Evolutionary conservation across 2,329 filamentous ascomycete genomes (phyloP), one percentile per base, ranked within the genome.

Genomic region (Bertia moriformis): DNA sequence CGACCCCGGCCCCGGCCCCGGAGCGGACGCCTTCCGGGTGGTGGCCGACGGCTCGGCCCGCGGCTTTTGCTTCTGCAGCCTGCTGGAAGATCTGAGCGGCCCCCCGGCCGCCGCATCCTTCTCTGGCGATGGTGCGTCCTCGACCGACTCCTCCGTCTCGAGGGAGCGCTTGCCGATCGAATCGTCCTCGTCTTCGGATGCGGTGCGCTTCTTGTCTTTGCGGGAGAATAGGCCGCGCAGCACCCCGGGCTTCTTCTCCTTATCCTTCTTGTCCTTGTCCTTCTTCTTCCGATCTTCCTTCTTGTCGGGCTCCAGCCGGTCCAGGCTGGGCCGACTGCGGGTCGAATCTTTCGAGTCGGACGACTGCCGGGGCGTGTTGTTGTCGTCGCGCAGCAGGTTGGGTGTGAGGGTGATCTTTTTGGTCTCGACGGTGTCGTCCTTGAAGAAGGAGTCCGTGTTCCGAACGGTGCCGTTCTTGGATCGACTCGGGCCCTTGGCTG

Each of bases 381-480:
- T 49, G 46, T 58, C 78, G 45, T 83, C 78, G 30, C 79, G 71
- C 14, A 84, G 63, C 18, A 85, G 56, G 45, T 82, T 82, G 1
- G 80, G 80, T 2, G 80, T 85, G 20, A 85, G 66, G 2, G 79
- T 82, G 44, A 84, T 83, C 53, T 83, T 84, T 46, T 78, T 71
- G 1, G 80, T 83, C 52, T 84, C 80, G 22, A 73, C 70, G 22
- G 66, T 74, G 48, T 85, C 79, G 48, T 84, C 80, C 48, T 78
- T 82, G 62, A 83, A 83, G 57, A 84, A 83, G 1, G 78, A 82
- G 53, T 83, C 78, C 4, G 78, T 80, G 48, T 83, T 83, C 40
- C 78, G 69, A 19, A 80, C 59, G 22, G 71, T 74, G 18, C 75
- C 76, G 49, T 79, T 80, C 41, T 74, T 65, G 40, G 75, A 77